Evolutionary conservation across 257 asterid genomes (phyloP).

Genomic region (Nicotiana sylvestris): DNA sequence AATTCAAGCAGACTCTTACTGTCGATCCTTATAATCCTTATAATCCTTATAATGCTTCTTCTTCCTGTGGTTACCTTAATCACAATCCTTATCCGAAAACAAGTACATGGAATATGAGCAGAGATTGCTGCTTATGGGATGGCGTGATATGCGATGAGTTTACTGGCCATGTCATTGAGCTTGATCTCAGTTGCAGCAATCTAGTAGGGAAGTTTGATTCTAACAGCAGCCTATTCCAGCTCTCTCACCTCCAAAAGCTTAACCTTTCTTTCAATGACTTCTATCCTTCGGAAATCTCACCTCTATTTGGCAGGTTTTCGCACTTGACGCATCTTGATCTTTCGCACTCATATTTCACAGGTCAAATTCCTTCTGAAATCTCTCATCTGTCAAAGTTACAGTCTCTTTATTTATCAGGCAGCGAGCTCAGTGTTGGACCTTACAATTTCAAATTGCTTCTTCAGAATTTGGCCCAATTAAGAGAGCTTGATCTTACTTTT

Average conservation of each 20-base stretch:
- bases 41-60: too few relatives aligned
- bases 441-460: slow-evolving; percentile 7
- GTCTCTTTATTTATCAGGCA: slow-evolving; percentile 7
- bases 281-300: slow-evolving; percentile 10
- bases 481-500: background rate
- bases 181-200: slow-evolving; percentile 21
- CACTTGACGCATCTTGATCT: slow-evolving; percentile 16
- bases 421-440: background rate
- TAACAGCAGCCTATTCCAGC: slow-evolving; percentile 16
- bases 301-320: background rate
- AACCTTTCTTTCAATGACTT: slow-evolving; percentile 19
- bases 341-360: slow-evolving; percentile 14
- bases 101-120: slow-evolving; percentile 15
- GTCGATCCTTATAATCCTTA: too few relatives aligned
- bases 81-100: background rate
- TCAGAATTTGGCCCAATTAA: background rate
- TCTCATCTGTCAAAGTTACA: background rate
- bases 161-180: slow-evolving; percentile 14
- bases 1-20: background rate
- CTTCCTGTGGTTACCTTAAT: too few relatives aligned
- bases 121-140: slow-evolving; percentile 26
- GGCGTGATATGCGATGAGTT: slow-evolving; percentile 16
- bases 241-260: slow-evolving; percentile 13
- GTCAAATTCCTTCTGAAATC: slow-evolving; percentile 19
- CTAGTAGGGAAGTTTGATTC: slow-evolving; percentile 10